phyloP scores from a whole-genome alignment of 2,329 filamentous ascomycete species.

The Aspergillus ibericus region DNA sequence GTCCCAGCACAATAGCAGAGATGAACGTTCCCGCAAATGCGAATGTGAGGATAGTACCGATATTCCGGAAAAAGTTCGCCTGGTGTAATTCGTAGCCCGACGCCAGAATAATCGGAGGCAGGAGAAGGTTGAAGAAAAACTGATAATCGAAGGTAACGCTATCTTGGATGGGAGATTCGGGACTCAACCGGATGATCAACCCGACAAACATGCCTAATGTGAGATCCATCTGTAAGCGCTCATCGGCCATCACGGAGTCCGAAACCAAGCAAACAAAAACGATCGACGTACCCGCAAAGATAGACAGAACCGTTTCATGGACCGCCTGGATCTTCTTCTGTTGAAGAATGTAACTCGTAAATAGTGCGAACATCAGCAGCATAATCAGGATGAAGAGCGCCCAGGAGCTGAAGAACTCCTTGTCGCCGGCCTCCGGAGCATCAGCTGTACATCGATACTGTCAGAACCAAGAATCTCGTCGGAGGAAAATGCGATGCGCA shows the following conservation, averaged over 20 bases:
- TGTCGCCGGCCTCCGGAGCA: constrained; percentile 79
- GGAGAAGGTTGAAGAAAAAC: constrained; percentile 98
- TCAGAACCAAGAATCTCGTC: constrained; percentile 11
- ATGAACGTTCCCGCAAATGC: constrained; percentile 97
- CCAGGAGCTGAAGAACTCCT: constrained; percentile 95
- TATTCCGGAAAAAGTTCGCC: constrained; percentile 98
- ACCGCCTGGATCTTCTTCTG: constrained; percentile 96
- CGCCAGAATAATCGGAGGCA: constrained; percentile 96
- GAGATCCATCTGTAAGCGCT: constrained; percentile 13
- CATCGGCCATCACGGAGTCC: not conserved
- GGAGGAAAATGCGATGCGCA: constrained; percentile 17
- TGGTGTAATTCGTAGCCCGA: constrained; percentile 98
- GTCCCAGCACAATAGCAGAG: constrained; percentile 88
- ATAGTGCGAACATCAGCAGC: constrained; percentile 89
- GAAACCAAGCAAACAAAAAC: not conserved
- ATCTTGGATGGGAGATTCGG: constrained; percentile 79
- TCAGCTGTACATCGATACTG: constrained; percentile 36
- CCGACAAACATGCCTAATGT: constrained; percentile 87
- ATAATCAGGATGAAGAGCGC: constrained; percentile 95
- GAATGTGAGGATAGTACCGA: constrained; percentile 95
- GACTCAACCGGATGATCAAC: constrained; percentile 77
- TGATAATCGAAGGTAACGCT: constrained; percentile 97
- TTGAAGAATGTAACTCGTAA: constrained; percentile 95
- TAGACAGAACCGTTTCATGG: constrained; percentile 96
- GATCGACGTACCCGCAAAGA: constrained; percentile 74